Base-by-base conservation (phyloP, 805 yeast species). In the Candida verbasci region DNA sequence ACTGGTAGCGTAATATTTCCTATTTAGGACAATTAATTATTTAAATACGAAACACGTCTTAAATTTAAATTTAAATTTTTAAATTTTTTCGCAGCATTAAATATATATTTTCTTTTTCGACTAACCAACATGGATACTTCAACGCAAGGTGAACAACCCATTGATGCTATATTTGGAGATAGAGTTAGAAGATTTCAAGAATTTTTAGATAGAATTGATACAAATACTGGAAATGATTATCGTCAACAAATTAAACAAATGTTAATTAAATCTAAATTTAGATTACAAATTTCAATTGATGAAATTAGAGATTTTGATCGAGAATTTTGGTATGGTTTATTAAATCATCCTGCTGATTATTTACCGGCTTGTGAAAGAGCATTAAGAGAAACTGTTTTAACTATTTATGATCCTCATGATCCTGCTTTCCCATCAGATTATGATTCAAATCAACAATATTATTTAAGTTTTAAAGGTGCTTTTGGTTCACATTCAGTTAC, bases 281-380 rank as follows among this genome's bases (percentile, higher is more conserved):
- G 98, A 50, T 65, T 91, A 29, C 65, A 72, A 2, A 81, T 91
- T 2, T 78, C 88, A 11, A 68, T 93, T 29, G 98, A 93, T 60
- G 97, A 91, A 46, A 57, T 93, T 14, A 73, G 97, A 48, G 89
- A 81, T 34, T 89, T 84, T 53, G 95, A 89, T 60, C 65, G 75
- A 35, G 78, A 74, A 1, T 76, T 80, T 46, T 93, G 97, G 84
- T 56, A 58, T 2, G 94, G 97, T 3, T 52, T 88, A 8, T 61
- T 93, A 37, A 67, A 76, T 38, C 65, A 65, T 15, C 98, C 98
- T 0, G 79, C 94, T 1, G 96, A 87, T 37, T 89, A 58, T 49
- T 65, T 91, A 20, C 97, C 97, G 4, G 87, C 97, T 6, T 81
- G 89, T 38, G 95, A 89, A 54, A 71, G 82, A 38, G 97, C 96